Base-by-base conservation (phyloP, 169 alveolate genomes). In the Plasmodium gaboni region DNA sequence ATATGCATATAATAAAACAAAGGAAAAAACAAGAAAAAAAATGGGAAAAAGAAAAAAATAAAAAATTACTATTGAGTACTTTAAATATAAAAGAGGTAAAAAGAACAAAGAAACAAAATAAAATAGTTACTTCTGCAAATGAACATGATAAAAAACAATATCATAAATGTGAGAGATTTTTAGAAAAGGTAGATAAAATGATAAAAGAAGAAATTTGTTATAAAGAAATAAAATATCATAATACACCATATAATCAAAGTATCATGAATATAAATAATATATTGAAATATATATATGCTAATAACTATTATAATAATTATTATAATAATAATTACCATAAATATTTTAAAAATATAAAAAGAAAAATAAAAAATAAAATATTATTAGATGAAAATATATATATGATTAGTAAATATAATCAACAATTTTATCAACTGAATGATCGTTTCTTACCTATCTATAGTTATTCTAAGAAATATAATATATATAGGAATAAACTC, bases 351-450 rank as follows among this genome's bases (percentile, higher is more conserved):
- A 60, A 74, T 19, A 67, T 42, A 60, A 12, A 6, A 32, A 68
- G 59, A 80, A 53, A 53, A 17, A 59, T 59, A 57, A 19, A 80
- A 68, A 80, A 42, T 19, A 68, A 80, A 38, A 53, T 68, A 12
- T 24, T 80, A 8, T 32, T 80, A 57, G 90, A 68, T 68, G 90
- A 80, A 28, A 63, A 67, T 50, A 57, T 80, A 72, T 80, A 80
- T 50, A 22, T 80, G 83, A 80, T 80, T 12, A 69, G 83, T 53
- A 80, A 71, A 55, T 80, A 53, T 63, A 80, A 80, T 80, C 63
- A 80, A 19, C 63, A 55, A 55, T 80, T 80, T 80, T 80, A 80
- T 55, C 46, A 80, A 9, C 8, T 80, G 26, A 22, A 80, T 32
- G 57, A 61, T 12, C 28, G 83, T 13, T 42, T 80, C n/a, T 68